Evolutionary conservation across 2,329 filamentous ascomycete species (phyloP), one percentile per base, ranked within the genome.

Genomic region (Beauveria medogensis): DNA sequence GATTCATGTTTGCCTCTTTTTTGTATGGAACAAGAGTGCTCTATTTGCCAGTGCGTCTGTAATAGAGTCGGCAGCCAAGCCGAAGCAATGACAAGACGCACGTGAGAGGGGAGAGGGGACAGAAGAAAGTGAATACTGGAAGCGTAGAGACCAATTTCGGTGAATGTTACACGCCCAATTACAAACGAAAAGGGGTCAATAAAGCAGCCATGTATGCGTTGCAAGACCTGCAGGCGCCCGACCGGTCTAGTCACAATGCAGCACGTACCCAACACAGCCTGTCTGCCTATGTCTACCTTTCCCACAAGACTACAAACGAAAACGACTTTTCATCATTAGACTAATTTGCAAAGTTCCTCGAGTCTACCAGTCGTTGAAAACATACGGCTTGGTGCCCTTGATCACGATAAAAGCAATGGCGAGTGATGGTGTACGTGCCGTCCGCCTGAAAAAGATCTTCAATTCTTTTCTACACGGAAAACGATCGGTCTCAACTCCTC

Each of bases 391-490:
- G 22, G n/a, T 50, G 16, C 20, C 20, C 55, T 50, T 41, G 20
- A 40, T 28, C 30, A 50, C 28, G 44, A 57, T 44, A n/a, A 26
- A 46, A 44, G 37, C 34, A 41, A 59, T 59, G 48, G 47, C 24
- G 6, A 54, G 48, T 40, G 30, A 60, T 28, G 28, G 40, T 54
- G 20, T 26, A 50, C 16, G 28, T 28, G 50, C 48, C 22, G 20
- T 54, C n/a, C 66, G 64, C 18, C 62, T 67, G 3, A 50, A 54
- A 18, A 64, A 63, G 20, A 43, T 57, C 9, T 66, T 67, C 40
- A 22, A 51, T 20, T 58, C 63, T 2, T 61, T 66, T 48, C 50
- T 65, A 22, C 50, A 63, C 16, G 65, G 65, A 2, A 57, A 47
- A 1, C 60, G 55, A 22, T 16, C 30, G 12, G 54, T 67, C 26